Evolutionary conservation across 768 basidiomycete genomes (phyloP), one percentile per base, ranked within the genome.

Genomic region (Trametes cubensis): DNA sequence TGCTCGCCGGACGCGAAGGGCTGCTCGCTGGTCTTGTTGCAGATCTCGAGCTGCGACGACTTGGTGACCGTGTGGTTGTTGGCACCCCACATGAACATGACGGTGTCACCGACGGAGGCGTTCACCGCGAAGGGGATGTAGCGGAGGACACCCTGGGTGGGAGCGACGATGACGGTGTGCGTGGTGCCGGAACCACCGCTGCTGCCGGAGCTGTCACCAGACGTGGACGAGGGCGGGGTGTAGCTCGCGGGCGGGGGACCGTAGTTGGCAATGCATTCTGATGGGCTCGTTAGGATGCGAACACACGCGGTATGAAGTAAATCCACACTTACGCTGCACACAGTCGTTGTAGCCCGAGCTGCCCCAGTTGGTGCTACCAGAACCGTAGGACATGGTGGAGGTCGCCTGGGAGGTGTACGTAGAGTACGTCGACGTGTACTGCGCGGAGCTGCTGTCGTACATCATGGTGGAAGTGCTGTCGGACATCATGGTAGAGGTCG

Each of bases 31-130:
- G 87, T 82, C 77, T 85, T 85, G 83, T 93, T 93, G 84, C 92
- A 94, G 62, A 85, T 81, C 4, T 75, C 70, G 61, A 90, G 79
- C 48, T 78, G 70, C 0, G 89, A 90, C 18, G 84, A 84, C 79
- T 92, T 89, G 67, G 92, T 93, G 69, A 92, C 92, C 39, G 90
- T 92, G 79, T 92, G 90, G 70, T 83, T 83, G 78, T 88, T 83
- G 55, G 88, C 90, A 58, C 82, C 81, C 90, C 90, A 94, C 75
- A 86, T 78, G 79, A 86, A 92, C 71, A 80, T 77, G 76, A 93
- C 73, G 68, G 87, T 90, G 74, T 92, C 90, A 57, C 90, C 90
- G 61, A 87, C 83, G 34, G 87, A 85, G 5, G 88, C 90, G 69
- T 90, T 89, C 64, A 87, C 73, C 25, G 85, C 85, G 75, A 89